These are phyloP conservation scores for Chlorella sp. DNA, from an alignment of 139 green algal genomes.

Conservation along the genomic window DNA sequence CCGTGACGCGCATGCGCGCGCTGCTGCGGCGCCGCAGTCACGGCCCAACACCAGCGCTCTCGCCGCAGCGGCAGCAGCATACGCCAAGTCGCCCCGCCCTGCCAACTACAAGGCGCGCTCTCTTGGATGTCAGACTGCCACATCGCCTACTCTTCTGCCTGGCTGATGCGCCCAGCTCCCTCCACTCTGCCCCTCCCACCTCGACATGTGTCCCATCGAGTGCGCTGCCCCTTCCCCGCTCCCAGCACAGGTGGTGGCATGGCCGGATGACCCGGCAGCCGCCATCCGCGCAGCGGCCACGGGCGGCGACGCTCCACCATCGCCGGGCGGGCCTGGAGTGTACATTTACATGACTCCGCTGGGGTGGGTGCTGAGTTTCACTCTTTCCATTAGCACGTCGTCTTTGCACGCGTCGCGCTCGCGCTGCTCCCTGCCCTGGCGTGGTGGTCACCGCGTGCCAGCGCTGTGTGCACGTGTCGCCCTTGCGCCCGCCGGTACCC, in stretches of 20 bases:
- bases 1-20: too few relatives aligned
- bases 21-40: too few relatives aligned
- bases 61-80: neutral
- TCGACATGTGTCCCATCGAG: too few relatives aligned
- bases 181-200: neutral
- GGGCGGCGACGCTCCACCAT: neutral
- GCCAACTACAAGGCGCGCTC: constrained; percentile 11
- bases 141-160: neutral
- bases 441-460: too few relatives aligned
- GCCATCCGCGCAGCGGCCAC: neutral
- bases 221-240: neutral
- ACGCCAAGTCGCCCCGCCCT: neutral
- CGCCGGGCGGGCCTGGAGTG: constrained; percentile 25
- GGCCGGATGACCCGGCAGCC: constrained; percentile 13
- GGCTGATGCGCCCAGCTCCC: neutral
- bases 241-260: constrained; percentile 13
- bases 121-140: too few relatives aligned
- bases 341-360: constrained; percentile 58
- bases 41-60: too few relatives aligned
- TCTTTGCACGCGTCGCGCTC: too few relatives aligned
- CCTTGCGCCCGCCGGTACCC: too few relatives aligned
- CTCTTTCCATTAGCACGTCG: too few relatives aligned
- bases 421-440: neutral
- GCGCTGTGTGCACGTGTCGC: too few relatives aligned
- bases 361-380: too few relatives aligned